Evolutionary conservation across 306 rosid genomes (phyloP), one percentile per base, ranked within the genome.

Genomic region (Prunus persica): DNA sequence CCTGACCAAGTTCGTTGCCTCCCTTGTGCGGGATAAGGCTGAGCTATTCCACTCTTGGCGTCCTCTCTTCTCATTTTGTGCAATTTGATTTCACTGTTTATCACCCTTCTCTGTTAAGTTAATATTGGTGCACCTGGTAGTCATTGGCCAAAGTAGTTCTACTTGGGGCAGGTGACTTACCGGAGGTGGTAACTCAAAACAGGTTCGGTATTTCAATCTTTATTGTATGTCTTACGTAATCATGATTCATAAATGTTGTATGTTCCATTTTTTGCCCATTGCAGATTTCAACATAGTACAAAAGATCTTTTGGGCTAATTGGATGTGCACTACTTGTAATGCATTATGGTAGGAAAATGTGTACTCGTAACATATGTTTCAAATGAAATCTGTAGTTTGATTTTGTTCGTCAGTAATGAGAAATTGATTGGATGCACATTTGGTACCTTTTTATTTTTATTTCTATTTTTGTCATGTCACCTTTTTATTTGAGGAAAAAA

Each of bases 101-200:
- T 66, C 82, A 74, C 80, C 20, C 79, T 61, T 83, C 71, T 72
- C 65, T 71, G 85, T 83, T 83, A 76, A 85, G 79, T 79, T 82
- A 82, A 79, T 82, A 55, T 77, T 76, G 73, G 82, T 81, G 97
- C 97, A 77, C 98, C 97, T 90, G 97, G 97, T 86, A 82, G 93
- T 89, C 93, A 75, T 84, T 34, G 87, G 87, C 50, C 75, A 87
- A 80, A 84, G 78, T 86, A 58, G 25, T 71, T 85, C 88, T 69
- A 65, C 88, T 74, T 89, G 78, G 65, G 90, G 81, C 79, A 71
- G 79, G 74, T 83, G 90, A 87, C 96, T 82, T 55, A 79, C 87
- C 96, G 89, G 97, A 84, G 99, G 99, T 95, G 97, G 87, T 87
- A 81, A 86, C 86, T 84, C 80, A 75, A 51, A 78, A 81, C 83